Conservation (phyloP, 2,329 filamentous ascomycete species). For the Tothia fuscella region DNA sequence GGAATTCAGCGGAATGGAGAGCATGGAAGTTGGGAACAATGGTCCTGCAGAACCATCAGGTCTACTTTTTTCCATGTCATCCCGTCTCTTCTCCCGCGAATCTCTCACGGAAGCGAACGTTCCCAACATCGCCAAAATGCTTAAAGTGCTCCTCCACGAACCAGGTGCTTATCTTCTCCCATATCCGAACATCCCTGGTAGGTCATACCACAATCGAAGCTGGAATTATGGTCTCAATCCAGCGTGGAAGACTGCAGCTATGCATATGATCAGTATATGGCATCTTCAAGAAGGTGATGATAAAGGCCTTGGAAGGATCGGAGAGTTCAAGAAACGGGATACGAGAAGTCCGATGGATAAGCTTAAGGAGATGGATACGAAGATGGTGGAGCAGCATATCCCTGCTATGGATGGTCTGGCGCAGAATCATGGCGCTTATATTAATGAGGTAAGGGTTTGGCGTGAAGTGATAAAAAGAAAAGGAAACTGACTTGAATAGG, state of each 20-base stretch:
- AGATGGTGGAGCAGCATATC: conserved; percentile 4
- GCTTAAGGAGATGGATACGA: not conserved
- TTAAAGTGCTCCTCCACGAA: not conserved
- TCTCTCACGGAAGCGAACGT: conserved; percentile 2
- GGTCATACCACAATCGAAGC: not conserved
- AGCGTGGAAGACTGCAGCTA: conserved; percentile 3
- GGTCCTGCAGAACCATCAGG: not conserved
- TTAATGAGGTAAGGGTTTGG: conserved; percentile 7
- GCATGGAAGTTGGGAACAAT: not conserved
- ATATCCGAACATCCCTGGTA: conserved; percentile 8
- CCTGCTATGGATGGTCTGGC: conserved; percentile 1
- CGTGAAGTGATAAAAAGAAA: too few species aligned
- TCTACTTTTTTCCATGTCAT: conserved; percentile 2
- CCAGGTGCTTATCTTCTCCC: not conserved
- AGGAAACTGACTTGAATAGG: not conserved
- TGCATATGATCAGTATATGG: conserved; percentile 2
- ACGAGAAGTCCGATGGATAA: not conserved
- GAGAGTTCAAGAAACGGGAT: not conserved
- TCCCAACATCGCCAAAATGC: not conserved
- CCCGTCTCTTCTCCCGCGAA: conserved; percentile 3
- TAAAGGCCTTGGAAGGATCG: not conserved
- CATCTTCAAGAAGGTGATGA: too few species aligned
- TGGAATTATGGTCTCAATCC: conserved; percentile 7
- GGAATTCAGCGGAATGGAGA: not conserved
- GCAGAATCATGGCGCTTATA: conserved; percentile 8